Percentiles rank a stretch among this genome's conserved stretches.
Evolutionary conservation across 371 early-diverging fungal genomes (phyloP).

Genomic region (Mucor mucedo): DNA sequence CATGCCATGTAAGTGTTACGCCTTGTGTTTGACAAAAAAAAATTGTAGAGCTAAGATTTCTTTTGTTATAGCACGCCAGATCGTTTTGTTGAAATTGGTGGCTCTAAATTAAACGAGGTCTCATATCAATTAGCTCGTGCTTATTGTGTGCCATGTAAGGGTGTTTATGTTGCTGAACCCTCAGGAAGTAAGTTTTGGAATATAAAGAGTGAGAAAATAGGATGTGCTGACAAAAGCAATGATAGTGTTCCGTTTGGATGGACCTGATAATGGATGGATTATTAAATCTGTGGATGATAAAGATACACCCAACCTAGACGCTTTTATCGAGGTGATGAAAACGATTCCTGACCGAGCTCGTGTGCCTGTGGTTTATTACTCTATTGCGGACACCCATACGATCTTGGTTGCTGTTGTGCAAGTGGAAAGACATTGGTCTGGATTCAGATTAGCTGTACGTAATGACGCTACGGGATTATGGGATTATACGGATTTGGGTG

Average conservation of each 20-base stretch:
- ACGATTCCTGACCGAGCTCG: constrained; percentile 77
- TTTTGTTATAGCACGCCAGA: constrained; percentile 63
- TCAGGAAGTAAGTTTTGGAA: constrained; percentile 48
- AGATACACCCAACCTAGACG: constrained; percentile 73
- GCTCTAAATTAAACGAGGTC: constrained; percentile 82
- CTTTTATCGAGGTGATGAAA: constrained; percentile 79
- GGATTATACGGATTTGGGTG: constrained; percentile 72
- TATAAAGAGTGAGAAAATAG: too few species aligned
- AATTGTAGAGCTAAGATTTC: not conserved
- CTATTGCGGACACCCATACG: constrained; percentile 79
- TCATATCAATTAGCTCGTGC: constrained; percentile 88
- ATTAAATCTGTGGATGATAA: constrained; percentile 74
- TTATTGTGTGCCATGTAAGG: constrained; percentile 82
- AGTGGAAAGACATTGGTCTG: constrained; percentile 82
- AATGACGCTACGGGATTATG: constrained; percentile 81
- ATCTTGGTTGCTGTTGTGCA: constrained; percentile 73
- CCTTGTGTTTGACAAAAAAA: not conserved
- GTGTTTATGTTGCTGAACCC: constrained; percentile 81
- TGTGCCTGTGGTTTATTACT: constrained; percentile 82
- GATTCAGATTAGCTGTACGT: constrained; percentile 76
- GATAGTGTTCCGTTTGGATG: constrained; percentile 77
- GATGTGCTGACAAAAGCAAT: not conserved
- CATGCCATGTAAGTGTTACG: constrained; percentile 68
- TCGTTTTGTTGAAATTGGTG: constrained; percentile 87
- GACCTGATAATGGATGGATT: constrained; percentile 83